Conservation (phyloP, 2,329 filamentous ascomycete species). For the Zalaria sp. region DNA sequence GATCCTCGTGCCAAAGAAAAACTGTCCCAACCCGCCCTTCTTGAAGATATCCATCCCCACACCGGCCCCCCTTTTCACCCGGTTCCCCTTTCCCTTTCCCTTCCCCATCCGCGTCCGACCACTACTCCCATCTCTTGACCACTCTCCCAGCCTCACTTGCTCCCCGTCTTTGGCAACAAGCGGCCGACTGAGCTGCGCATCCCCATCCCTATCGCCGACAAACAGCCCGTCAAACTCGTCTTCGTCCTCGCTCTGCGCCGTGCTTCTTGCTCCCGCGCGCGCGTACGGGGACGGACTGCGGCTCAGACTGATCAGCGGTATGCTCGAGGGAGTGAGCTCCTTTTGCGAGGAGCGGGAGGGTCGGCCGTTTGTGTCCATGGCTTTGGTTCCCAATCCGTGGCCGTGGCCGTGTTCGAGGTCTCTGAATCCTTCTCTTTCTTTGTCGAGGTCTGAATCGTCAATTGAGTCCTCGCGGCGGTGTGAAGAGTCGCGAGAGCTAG, state of each 20-base stretch:
- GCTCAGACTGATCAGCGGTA: constrained; percentile 32
- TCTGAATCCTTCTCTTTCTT: constrained; percentile 7
- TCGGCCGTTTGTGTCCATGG: constrained; percentile 1
- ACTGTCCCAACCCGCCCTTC: constrained; percentile 32
- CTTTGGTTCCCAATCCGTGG: background rate
- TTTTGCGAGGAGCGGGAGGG: constrained; percentile 11
- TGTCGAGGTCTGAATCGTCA: constrained; percentile 22
- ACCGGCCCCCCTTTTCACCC: constrained; percentile 14
- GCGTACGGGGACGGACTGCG: constrained; percentile 30
- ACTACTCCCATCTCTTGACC: too few relatives aligned
- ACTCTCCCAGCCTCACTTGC: too few relatives aligned
- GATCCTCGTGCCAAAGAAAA: constrained; percentile 31
- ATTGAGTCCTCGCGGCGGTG: constrained; percentile 15
- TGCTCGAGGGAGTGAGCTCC: constrained; percentile 10
- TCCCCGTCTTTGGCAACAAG: constrained; percentile 19
- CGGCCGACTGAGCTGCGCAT: constrained; percentile 22
- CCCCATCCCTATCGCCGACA: background rate
- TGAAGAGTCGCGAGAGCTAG: background rate
- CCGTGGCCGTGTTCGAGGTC: too few relatives aligned
- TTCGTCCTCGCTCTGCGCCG: constrained; percentile 32
- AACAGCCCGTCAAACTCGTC: constrained; percentile 23
- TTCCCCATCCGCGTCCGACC: too few relatives aligned
- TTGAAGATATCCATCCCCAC: constrained; percentile 12
- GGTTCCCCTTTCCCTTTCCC: constrained; percentile 9
- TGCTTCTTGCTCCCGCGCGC: constrained; percentile 19